phyloP scores from a whole-genome alignment of 2,329 filamentous ascomycete species.

The Hymenoscyphus infarciens region DNA sequence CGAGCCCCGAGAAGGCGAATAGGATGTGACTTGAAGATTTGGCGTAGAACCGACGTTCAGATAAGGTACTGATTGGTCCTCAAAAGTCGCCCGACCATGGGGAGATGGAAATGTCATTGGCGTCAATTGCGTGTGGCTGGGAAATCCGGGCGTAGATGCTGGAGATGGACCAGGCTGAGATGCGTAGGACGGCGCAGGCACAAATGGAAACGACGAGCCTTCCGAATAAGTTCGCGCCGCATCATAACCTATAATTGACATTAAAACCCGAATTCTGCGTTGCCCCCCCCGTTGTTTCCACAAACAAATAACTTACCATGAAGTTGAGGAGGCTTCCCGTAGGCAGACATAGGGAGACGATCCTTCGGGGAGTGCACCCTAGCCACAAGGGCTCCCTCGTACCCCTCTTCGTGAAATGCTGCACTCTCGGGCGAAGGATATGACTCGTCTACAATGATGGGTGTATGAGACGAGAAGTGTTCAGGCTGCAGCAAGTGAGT shows the following conservation, averaged over 20 bases:
- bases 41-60: constrained; percentile 58
- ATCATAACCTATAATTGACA: constrained; percentile 30
- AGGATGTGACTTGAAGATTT: constrained; percentile 63
- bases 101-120: constrained; percentile 41
- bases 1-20: constrained; percentile 63
- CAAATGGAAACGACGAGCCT: constrained; percentile 45
- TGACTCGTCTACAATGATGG: constrained; percentile 36
- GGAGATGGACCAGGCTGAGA: constrained; percentile 46
- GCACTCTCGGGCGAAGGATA: constrained; percentile 37
- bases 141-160: constrained; percentile 27
- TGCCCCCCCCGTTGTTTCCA: background rate
- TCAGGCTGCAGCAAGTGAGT: constrained; percentile 29
- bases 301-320: constrained; percentile 62
- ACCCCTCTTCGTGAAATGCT: constrained; percentile 36
- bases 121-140: constrained; percentile 30
- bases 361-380: constrained; percentile 33
- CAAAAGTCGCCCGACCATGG: constrained; percentile 50
- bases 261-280: constrained; percentile 1
- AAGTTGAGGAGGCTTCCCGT: constrained; percentile 74
- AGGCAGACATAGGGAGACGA: constrained; percentile 72
- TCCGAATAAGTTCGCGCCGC: constrained; percentile 35
- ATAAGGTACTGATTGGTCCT: constrained; percentile 64
- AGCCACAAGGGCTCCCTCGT: constrained; percentile 36
- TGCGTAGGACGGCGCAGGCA: constrained; percentile 44
- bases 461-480: constrained; percentile 29